Evolutionary conservation across 2,329 filamentous ascomycete species (phyloP).

Genomic region (Aspergillus ustus): DNA sequence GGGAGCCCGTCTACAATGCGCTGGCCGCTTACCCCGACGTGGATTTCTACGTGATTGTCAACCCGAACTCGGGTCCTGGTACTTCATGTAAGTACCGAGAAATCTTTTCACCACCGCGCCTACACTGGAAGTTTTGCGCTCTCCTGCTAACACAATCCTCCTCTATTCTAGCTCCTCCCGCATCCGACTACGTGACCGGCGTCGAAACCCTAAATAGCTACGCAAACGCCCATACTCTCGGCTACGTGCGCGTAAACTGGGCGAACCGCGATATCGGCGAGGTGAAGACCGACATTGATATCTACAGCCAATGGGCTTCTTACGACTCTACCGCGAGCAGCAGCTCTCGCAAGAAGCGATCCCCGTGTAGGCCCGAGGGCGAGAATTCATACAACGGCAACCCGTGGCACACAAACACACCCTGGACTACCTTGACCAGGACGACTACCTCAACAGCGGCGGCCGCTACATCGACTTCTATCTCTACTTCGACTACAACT

Average conservation of each 20-base stretch:
- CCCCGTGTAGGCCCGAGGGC: not conserved
- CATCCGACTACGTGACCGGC: not conserved
- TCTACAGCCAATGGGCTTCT: not conserved
- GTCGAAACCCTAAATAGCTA: not conserved
- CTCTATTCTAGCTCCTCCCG: not conserved
- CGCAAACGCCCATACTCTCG: not conserved
- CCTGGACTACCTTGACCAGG: not conserved
- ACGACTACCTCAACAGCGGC: not conserved
- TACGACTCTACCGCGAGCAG: not conserved
- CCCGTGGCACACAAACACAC: not conserved
- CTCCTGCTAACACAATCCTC: not conserved
- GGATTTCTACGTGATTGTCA: not conserved
- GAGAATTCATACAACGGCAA: too few relatives aligned
- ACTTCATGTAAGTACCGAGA: not conserved
- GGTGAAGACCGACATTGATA: not conserved
- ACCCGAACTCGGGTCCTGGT: not conserved
- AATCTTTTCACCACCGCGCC: too few relatives aligned
- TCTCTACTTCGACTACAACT: too few relatives aligned
- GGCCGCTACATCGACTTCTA: not conserved
- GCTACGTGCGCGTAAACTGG: not conserved
- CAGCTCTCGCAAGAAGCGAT: not conserved
- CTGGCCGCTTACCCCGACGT: not conserved
- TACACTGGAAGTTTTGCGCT: too few relatives aligned
- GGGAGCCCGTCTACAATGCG: not conserved
- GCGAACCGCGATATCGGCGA: not conserved